Evolutionary conservation across 441 rosid genomes (phyloP), one percentile per base, ranked within the genome.

Genomic region (Populus tomentosa): DNA sequence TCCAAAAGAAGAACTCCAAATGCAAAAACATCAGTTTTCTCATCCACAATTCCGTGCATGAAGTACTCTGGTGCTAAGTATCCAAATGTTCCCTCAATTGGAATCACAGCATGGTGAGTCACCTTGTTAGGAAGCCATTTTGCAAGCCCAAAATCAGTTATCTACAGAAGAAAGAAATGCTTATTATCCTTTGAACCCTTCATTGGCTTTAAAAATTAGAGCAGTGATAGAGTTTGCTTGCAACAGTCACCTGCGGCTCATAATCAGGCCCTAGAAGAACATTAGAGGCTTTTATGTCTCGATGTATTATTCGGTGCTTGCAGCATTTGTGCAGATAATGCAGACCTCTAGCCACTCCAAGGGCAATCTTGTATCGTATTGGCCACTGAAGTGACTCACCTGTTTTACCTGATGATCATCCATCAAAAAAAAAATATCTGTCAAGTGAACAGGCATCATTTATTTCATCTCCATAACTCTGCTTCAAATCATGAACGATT

Each of bases 41-140:
- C 98, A 77, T 93, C 98, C 10, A 95, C 95, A 21, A 92, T 88
- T 74, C 99, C 99, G 69, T 95, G 90, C 98, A 95, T 88, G 80
- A 93, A 93, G 83, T 94, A 95, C 80, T 95, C 99, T 1, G 98
- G 98, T 70, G 99, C 99, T 70, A 95, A 76, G 83, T 93, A 95
- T 36, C 99, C 98, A 28, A 95, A 95, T 20, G 99, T 95, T 26
- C 98, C 98, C 80, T 95, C 99, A 6, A 93, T 90, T 71, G 98
- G 97, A 71, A 92, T 82, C 79, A 88, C 96, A 36, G 96, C 94
- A 75, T 92, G 97, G 86, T 93, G 97, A 69, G 96, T 95, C 92
- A 95, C 90, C 82, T 95, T 93, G 84, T 91, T 93, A 23, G 98
- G 98, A 18, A 95, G 87, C 98, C 99, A 95, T 80, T 93, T 95